A percentile compares a stretch with the other conserved stretches of the same genome.
Conservation (phyloP, 106 monocot genomes). For the Posidonia australis region DNA sequence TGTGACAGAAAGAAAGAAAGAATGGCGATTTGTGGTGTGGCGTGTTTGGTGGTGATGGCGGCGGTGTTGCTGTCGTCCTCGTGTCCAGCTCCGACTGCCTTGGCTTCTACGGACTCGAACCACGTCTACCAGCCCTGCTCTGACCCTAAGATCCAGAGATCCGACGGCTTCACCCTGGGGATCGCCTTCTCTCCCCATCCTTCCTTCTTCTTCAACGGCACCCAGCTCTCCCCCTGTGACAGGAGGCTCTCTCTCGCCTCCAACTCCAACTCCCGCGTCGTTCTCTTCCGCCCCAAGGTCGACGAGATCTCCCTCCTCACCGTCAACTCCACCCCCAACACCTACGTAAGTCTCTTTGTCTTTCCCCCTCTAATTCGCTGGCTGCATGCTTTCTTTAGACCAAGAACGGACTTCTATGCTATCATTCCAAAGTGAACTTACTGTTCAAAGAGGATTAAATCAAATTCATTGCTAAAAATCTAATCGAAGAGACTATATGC, state of each 20-base stretch:
- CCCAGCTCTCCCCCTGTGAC: conserved; percentile 30
- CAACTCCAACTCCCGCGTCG: conserved; percentile 13
- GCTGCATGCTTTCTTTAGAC: too few species aligned
- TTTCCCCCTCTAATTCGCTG: too few species aligned
- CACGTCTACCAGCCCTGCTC: conserved; percentile 16
- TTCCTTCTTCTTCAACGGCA: conserved; percentile 8
- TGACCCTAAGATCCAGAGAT: conserved; percentile 17
- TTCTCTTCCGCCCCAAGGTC: conserved; percentile 71
- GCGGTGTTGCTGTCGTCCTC: too few species aligned
- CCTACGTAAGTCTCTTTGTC: not conserved
- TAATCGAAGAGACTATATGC: too few species aligned
- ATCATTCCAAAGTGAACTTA: not conserved
- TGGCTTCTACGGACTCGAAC: conserved; percentile 11
- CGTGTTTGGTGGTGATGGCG: too few species aligned
- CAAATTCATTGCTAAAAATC: too few species aligned
- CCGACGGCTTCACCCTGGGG: conserved; percentile 24
- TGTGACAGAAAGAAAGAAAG: too few species aligned
- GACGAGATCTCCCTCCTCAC: conserved; percentile 94
- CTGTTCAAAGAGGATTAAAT: too few species aligned
- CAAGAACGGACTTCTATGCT: too few species aligned
- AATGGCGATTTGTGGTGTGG: too few species aligned
- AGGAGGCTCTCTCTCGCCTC: conserved; percentile 9
- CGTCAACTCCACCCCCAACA: conserved; percentile 47
- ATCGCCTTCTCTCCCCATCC: conserved; percentile 17
- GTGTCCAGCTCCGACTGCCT: not conserved